Evolutionary conservation across 1,284 basidiomycete genomes (phyloP), one percentile per base, ranked within the genome.

Genomic region (Ceratobasidium papillatum): DNA sequence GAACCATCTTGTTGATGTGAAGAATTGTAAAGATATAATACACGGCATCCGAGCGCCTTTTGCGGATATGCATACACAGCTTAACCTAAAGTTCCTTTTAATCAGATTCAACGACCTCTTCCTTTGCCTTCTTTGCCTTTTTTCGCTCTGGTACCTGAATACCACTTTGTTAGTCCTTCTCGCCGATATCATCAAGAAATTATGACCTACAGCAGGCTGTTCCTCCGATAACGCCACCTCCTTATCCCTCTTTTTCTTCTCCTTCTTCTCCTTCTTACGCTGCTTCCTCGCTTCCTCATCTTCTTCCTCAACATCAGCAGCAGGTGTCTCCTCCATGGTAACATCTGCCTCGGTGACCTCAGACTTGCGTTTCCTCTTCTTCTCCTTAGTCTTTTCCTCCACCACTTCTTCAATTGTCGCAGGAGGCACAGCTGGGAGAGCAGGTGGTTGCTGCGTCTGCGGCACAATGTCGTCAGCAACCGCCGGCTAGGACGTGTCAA

Each of bases 161-260:
- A 7, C 14, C 17, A 2, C 25, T 38, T 17, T 14, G 54, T 58
- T 19, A 59, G 54, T n/a, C 38, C 36, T 30, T 56, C 4, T 32
- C 27, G 30, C 49, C 9, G 32, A 45, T 8, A 3, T 17, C 17
- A n/a, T 19, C 19, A 27, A 5, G 25, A 27, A 14, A 2, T 9
- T 32, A n/a, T 7, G 14, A 71, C 66, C 25, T 59, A 71, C 66
- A 5, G 27, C 43, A 17, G 25, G 34, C 43, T 71, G 51, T 14
- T 71, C 66, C 30, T 65, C 63, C n/a, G 32, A 49, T 27, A 75
- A 41, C 36, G 41, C 56, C 27, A 8, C 80, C 32, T 81, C 85
- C 80, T 92, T 91, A 59, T 90, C 86, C 80, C 92, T 92, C 82
- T 92, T 93, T 80, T 91, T 90, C 80, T 91, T 89, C 76, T 87